Evolutionary conservation across 805 yeast genomes (phyloP).

Genomic region (Lipomyces spencermartinsiae): DNA sequence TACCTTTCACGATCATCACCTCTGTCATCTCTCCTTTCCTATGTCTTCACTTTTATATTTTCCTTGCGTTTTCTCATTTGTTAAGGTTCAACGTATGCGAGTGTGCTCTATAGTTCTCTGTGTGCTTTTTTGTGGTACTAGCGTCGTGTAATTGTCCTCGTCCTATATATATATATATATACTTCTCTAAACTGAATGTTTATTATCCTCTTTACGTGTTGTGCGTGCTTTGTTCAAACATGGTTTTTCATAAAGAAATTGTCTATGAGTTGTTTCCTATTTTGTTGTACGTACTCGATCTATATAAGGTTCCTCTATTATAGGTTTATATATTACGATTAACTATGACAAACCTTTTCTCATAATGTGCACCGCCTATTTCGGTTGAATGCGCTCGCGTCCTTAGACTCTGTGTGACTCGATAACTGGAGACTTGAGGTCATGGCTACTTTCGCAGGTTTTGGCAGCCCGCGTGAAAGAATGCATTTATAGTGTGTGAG

Average conservation of each 20-base stretch:
- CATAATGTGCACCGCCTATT: neutral
- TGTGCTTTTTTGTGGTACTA: neutral
- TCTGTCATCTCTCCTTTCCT: neutral
- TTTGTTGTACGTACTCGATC: slow-evolving; percentile 4
- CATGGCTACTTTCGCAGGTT: neutral
- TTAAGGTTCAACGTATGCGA: slow-evolving; percentile 1
- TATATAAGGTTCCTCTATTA: neutral
- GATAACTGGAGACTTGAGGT: neutral
- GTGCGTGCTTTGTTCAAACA: slow-evolving; percentile 1
- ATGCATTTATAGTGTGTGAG: neutral
- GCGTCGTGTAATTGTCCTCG: neutral
- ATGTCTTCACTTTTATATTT: neutral
- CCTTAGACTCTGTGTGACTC: neutral
- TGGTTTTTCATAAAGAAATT: neutral
- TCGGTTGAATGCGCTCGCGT: neutral
- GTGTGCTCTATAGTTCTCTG: neutral
- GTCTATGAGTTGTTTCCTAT: neutral
- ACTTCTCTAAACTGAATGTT: slow-evolving; percentile 16
- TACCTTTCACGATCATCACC: neutral
- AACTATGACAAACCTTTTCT: neutral
- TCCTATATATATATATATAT: slow-evolving; percentile 6
- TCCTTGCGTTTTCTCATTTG: slow-evolving; percentile 2
- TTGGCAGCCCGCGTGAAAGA: too few species aligned
- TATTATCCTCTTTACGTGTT: slow-evolving; percentile 11
- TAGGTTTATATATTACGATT: neutral